phyloP scores from a whole-genome alignment of 805 yeast genomes.

The Saccharomycopsis schoenii region DNA sequence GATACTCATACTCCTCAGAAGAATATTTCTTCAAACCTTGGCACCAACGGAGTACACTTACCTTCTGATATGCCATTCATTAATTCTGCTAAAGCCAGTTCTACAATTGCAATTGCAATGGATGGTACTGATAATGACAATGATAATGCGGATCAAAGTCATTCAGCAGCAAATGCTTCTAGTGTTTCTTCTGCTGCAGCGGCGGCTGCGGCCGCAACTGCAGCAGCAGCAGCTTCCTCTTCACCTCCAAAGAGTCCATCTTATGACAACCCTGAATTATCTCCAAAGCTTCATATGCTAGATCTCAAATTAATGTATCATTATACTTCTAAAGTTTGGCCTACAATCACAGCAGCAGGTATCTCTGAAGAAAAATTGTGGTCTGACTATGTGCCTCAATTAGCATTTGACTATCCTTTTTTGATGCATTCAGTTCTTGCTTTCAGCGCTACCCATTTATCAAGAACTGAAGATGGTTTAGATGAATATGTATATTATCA shows the following conservation, averaged over 20 bases:
- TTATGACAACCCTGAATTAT: constrained; percentile 6
- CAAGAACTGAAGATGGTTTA: constrained; percentile 63
- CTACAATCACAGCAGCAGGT: constrained; percentile 84
- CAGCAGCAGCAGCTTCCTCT: not conserved
- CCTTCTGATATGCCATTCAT: not conserved
- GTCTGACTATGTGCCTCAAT: constrained; percentile 78
- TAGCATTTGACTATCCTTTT: constrained; percentile 82
- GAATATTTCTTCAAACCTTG: not conserved
- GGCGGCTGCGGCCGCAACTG: not conserved
- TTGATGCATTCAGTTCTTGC: constrained; percentile 88
- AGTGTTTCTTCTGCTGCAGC: not conserved
- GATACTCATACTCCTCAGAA: not conserved
- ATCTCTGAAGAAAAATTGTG: constrained; percentile 79
- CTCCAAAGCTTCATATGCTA: constrained; percentile 43
- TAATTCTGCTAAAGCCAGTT: not conserved
- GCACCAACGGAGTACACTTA: not conserved
- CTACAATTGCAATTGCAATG: not conserved
- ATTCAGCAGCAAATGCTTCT: not conserved
- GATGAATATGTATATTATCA: constrained; percentile 80
- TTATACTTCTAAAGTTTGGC: constrained; percentile 75
- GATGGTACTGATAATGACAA: not conserved
- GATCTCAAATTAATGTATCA: constrained; percentile 82
- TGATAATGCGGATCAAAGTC: not conserved
- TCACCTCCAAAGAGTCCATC: constrained; percentile 1
- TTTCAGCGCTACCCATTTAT: constrained; percentile 84